Base-by-base conservation (phyloP, 345 rosid species). In the Litchi chinensis region DNA sequence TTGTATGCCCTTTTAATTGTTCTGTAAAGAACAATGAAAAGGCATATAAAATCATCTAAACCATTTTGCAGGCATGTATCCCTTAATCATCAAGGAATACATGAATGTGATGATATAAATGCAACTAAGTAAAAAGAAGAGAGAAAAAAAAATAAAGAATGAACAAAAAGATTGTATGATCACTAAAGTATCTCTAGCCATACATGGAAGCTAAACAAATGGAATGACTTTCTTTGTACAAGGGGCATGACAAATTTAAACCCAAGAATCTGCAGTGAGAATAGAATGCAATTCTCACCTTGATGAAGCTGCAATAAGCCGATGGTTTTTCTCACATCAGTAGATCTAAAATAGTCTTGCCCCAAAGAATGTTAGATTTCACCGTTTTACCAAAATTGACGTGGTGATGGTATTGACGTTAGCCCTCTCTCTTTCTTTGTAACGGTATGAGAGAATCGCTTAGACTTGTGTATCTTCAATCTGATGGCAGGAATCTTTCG, bases 401-500 rank as follows among this genome's bases (percentile, higher is more conserved):
- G 32, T 0, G 92, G 91, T 62, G 81, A 74, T 74, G 84, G 80
- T 44, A 90, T 63, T 62, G 79, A 77, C 50, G 50, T 85, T 22
- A 78, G 69, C 57, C 85, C 82, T 43, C 76, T 74, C 50, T 80
- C 83, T 28, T 68, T 18, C 2, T 11, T 68, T 21, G 76, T 16
- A 69, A 28, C 80, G 59, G 76, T 82, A 62, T 76, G 86, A 22
- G 76, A 82, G 81, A 73, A 94, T 76, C 98, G 81, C 79, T 84
- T 85, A 21, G 90, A 82, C 82, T 81, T 91, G 84, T 96, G 88
- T 59, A 93, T 77, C 80, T 90, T 93, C 93, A 86, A 82, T 76
- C 85, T 84, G 54, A 90, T 73, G 24, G 84, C 80, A 60, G 95
- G 91, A 79, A 85, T 91, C 84, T 96, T 96, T 68, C 95, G 90